Base-by-base conservation (phyloP, 2,329 filamentous ascomycete species). In the Ascocoryne sarcoides region DNA sequence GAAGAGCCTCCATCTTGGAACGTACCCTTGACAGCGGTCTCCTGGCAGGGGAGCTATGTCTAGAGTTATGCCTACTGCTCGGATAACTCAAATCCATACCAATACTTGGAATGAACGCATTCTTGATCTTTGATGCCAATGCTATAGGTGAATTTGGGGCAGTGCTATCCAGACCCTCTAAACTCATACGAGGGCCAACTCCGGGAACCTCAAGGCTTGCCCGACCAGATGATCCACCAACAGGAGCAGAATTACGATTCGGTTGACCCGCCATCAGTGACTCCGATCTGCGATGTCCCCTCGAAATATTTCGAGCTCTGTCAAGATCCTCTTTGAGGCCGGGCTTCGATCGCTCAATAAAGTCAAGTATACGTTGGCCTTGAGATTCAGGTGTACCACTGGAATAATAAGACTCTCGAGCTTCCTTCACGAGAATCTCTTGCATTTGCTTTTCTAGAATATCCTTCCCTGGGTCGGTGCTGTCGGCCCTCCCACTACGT, bases 31-130 rank as follows among this genome's bases (percentile, higher is more conserved):
- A 63, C 10, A 68, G 55, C n/a, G 75, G 71, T 39, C 76, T 82
- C 37, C 79, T 72, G 0, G 67, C 64, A 20, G 82, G 82, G 5
- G 83, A 86, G 2, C 67, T 66, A 2, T 74, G 69, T 17, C 82
- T 73, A 52, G 83, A 86, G 2, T 67, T 66, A 2, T 74, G 69
- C 17, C 82, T 73, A 52, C 79, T 86, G 5, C 67, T 68, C 3
- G 70, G 65, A 2, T 79, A 73, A 3, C 82, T 84, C 7, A 82
- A 58, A 42, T 83, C 79, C 48, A 75, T 69, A 16, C 73, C 72
- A 44, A 80, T 73, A 10, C 70, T 71, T 3, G 76, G 75, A 37
- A 81, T 70, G 21, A 73, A 67, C 1, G 64, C 61, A 43, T 53
- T 48, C 12, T 44, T 29, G 5, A 47, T 16, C 23, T 40, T 53